Conservation (phyloP, 2,329 filamentous ascomycete genomes). For the Pleomassaria siparia region DNA sequence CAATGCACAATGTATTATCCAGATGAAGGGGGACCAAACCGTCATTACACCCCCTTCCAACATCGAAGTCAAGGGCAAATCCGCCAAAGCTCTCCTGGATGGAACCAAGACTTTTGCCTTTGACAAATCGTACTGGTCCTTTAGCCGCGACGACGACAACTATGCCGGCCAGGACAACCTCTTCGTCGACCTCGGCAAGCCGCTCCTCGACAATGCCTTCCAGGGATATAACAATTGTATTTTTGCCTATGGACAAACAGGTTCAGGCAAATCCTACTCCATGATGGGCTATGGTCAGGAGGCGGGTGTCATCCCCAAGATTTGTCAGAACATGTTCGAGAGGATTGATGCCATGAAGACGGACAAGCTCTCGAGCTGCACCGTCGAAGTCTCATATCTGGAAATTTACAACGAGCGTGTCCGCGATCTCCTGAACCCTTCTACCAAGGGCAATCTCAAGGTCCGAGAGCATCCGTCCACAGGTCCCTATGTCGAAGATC, state of each 20-base stretch:
- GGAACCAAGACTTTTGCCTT: conserved; percentile 89
- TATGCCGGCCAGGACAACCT: conserved; percentile 91
- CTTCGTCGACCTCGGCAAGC: conserved; percentile 83
- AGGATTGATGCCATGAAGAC: conserved; percentile 72
- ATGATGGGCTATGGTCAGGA: conserved; percentile 99
- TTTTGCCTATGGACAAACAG: conserved; percentile 97
- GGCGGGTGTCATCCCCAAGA: conserved; percentile 91
- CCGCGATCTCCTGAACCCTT: conserved; percentile 89
- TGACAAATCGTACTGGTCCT: conserved; percentile 98
- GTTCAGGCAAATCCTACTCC: conserved; percentile 97
- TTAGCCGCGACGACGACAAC: conserved; percentile 75
- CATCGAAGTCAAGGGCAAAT: conserved; percentile 61
- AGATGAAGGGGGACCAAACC: conserved; percentile 94
- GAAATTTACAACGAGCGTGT: conserved; percentile 99
- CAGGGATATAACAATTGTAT: conserved; percentile 99
- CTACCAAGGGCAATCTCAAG: conserved; percentile 94
- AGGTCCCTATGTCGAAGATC: conserved; percentile 95
- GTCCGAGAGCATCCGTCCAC: conserved; percentile 97
- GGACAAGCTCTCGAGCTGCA: conserved; percentile 80
- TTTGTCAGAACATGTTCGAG: conserved; percentile 97
- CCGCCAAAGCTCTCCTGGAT: conserved; percentile 62
- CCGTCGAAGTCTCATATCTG: conserved; percentile 95
- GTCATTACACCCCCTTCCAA: conserved; percentile 72
- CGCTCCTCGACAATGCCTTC: conserved; percentile 95
- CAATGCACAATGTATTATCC: conserved; percentile 92